These are phyloP conservation scores for Neodidymelliopsis sp. DNA, from an alignment of 2,329 filamentous ascomycete genomes.

Conservation along the genomic window DNA sequence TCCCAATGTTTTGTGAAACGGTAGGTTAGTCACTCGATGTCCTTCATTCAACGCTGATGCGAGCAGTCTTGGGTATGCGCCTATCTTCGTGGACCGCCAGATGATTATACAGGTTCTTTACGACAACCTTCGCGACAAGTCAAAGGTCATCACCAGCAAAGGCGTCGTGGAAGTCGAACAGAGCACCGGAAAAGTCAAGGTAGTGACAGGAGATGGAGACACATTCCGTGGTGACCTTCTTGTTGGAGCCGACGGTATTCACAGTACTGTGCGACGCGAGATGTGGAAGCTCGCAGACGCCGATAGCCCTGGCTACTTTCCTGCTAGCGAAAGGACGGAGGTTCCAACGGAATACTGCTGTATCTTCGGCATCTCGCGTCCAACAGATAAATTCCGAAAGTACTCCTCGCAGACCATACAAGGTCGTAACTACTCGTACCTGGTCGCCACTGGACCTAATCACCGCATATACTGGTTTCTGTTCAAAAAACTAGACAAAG, in stretches of 20 bases:
- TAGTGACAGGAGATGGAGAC: constrained; percentile 12
- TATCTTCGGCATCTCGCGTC: background rate
- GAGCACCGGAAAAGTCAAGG: constrained; percentile 5
- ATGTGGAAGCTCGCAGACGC: constrained; percentile 24
- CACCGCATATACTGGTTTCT: constrained; percentile 5
- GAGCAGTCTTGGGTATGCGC: background rate
- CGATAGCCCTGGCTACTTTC: constrained; percentile 5
- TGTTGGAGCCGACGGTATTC: constrained; percentile 25
- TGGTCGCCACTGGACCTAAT: background rate
- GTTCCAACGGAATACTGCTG: background rate
- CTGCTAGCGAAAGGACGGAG: background rate
- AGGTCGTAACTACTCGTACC: background rate
- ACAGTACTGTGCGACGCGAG: constrained; percentile 19
- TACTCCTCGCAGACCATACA: background rate
- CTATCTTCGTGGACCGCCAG: constrained; percentile 21
- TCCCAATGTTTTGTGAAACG: background rate
- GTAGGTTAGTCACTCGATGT: background rate
- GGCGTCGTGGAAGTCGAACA: constrained; percentile 7
- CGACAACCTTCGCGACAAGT: constrained; percentile 20
- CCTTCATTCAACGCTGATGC: constrained; percentile 1
- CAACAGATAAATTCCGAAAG: background rate
- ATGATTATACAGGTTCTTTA: constrained; percentile 20
- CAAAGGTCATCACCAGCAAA: constrained; percentile 14
- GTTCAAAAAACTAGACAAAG: background rate
- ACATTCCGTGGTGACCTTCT: constrained; percentile 16